Conservation (phyloP, 2,329 filamentous ascomycete species). For the Emydomyces testavorans region DNA sequence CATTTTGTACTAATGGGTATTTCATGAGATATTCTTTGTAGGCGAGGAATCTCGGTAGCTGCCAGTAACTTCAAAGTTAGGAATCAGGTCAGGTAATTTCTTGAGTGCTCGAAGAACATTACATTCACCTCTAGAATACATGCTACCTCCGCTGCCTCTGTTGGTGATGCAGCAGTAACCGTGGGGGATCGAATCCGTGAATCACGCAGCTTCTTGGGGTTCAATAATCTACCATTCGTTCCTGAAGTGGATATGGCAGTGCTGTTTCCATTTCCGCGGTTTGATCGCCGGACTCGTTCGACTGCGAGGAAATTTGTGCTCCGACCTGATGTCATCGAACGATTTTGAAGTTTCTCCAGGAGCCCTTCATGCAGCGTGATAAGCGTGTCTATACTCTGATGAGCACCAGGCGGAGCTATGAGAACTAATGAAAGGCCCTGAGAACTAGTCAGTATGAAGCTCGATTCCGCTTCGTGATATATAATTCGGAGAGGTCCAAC, state of each 20-base stretch:
- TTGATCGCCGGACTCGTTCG: neutral
- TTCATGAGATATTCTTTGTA: slow-evolving; percentile 91
- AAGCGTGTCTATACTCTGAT: slow-evolving; percentile 67
- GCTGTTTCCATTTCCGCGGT: neutral
- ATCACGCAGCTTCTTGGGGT: slow-evolving; percentile 21
- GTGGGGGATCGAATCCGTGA: slow-evolving; percentile 27
- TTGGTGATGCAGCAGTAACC: slow-evolving; percentile 40
- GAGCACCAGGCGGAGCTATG: slow-evolving; percentile 60
- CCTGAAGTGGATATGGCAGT: slow-evolving; percentile 26
- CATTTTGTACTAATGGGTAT: slow-evolving; percentile 73
- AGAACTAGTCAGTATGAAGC: neutral
- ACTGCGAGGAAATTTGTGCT: neutral
- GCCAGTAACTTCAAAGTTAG: slow-evolving; percentile 34
- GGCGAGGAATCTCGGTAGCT: slow-evolving; percentile 71
- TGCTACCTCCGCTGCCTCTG: slow-evolving; percentile 44
- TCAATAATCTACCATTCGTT: slow-evolving; percentile 12
- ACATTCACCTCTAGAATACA: slow-evolving; percentile 37
- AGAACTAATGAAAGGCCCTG: slow-evolving; percentile 63
- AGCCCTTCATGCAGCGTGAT: slow-evolving; percentile 74
- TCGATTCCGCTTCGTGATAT: neutral
- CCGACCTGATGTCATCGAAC: neutral
- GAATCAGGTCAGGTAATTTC: slow-evolving; percentile 27
- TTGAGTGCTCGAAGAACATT: slow-evolving; percentile 12
- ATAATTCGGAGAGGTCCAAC: slow-evolving; percentile 43
- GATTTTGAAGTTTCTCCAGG: slow-evolving; percentile 57